These are phyloP conservation scores for Boletales sp. DNA, from an alignment of 768 basidiomycete genomes.

Conservation along the genomic window DNA sequence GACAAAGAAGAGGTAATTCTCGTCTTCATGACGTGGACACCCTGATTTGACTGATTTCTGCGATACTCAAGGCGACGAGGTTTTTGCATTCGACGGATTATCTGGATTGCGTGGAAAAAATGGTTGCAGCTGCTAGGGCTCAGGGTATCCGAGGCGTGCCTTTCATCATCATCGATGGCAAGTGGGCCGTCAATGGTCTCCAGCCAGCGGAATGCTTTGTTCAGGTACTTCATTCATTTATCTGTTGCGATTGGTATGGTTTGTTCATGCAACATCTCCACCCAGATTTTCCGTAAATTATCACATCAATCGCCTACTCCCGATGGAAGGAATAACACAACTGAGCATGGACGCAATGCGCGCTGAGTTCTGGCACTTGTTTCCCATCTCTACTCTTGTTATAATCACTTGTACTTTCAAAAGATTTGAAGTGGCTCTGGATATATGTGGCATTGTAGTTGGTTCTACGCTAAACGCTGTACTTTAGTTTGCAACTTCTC, in stretches of 20 bases:
- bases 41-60: neutral
- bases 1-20: constrained; percentile 30
- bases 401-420: too few relatives aligned
- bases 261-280: neutral
- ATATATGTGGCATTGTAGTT: too few relatives aligned
- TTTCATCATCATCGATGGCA: constrained; percentile 44
- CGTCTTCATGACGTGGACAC: too few relatives aligned
- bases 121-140: constrained; percentile 35
- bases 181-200: constrained; percentile 43
- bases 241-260: too few relatives aligned
- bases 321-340: neutral
- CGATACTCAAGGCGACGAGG: constrained; percentile 26
- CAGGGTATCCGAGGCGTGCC: constrained; percentile 48
- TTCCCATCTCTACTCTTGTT: too few relatives aligned
- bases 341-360: neutral
- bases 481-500: too few relatives aligned
- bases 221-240: constrained; percentile 18
- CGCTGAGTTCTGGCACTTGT: too few relatives aligned
- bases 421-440: too few relatives aligned
- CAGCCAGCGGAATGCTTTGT: constrained; percentile 40
- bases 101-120: constrained; percentile 35
- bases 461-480: too few relatives aligned
- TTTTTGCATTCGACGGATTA: constrained; percentile 40
- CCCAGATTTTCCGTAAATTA: constrained; percentile 29
- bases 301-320: constrained; percentile 17